These are phyloP conservation scores for Rhytidiadelphus loreus DNA, from an alignment of 225 moss, liverwort and hornwort genomes.

Conservation along the genomic window DNA sequence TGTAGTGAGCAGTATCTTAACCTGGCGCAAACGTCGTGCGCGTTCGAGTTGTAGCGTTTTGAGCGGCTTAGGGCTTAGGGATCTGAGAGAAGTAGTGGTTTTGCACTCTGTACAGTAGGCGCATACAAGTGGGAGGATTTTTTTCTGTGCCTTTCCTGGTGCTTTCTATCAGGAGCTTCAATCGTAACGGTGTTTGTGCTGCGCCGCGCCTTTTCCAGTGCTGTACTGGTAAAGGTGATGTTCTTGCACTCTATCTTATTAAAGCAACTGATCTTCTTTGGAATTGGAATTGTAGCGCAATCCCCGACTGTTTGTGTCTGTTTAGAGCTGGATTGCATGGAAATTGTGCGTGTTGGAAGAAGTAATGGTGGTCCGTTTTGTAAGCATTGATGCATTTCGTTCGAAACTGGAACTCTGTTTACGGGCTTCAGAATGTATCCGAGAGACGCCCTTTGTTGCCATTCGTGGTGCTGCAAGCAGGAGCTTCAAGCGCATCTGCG, in stretches of 20 bases:
- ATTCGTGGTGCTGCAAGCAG: no score
- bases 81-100: not conserved
- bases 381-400: not conserved
- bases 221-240: no score
- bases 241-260: not conserved
- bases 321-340: not conserved
- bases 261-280: not conserved
- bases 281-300: not conserved
- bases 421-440: not conserved
- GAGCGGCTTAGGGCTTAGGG: not conserved
- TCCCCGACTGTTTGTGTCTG: not conserved
- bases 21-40: slow-evolving; percentile 19
- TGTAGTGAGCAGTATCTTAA: slow-evolving; percentile 10
- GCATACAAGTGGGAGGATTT: not conserved
- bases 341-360: not conserved
- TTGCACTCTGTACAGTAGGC: not conserved
- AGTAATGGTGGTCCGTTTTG: not conserved
- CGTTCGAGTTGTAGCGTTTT: slow-evolving; percentile 15
- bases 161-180: not conserved
- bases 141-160: not conserved
- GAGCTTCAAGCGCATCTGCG: not conserved
- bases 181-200: not conserved
- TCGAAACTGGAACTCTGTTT: not conserved
- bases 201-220: not conserved
- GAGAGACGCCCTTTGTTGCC: no score